phyloP scores from a whole-genome alignment of 345 rosid genomes.

The Lepidium africanum region DNA sequence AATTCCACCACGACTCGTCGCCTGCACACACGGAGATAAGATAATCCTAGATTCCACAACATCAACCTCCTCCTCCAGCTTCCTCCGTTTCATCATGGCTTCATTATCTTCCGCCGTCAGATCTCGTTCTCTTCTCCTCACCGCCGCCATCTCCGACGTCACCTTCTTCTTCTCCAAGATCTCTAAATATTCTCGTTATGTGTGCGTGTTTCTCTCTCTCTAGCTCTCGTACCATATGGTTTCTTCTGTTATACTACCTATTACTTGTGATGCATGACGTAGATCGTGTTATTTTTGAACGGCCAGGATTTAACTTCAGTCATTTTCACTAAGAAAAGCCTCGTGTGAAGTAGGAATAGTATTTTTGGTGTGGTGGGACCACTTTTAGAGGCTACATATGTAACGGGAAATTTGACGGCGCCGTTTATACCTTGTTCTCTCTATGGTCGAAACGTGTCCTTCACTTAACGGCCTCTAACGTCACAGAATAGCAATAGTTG shows the following conservation, averaged over 20 bases:
- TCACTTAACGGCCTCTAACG: not conserved
- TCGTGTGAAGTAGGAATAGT: slow-evolving; percentile 13
- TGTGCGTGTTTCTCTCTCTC: not conserved
- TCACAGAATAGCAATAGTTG: not conserved
- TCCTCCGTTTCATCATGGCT: slow-evolving; percentile 19
- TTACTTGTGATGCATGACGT: not conserved
- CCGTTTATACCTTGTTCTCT: not conserved
- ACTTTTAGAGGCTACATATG: not conserved
- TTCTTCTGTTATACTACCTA: slow-evolving; percentile 9
- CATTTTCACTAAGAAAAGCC: slow-evolving; percentile 8
- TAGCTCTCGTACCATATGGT: not conserved
- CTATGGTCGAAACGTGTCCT: not conserved
- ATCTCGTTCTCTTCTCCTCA: slow-evolving; percentile 20
- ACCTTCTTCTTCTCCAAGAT: slow-evolving; percentile 4
- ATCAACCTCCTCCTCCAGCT: slow-evolving; percentile 8
- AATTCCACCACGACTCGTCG: slow-evolving; percentile 4
- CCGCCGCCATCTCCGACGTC: slow-evolving; percentile 24
- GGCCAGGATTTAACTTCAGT: slow-evolving; percentile 6
- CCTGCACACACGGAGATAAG: slow-evolving; percentile 14
- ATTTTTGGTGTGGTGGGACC: not conserved
- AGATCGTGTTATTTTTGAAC: not conserved
- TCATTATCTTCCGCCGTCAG: not conserved
- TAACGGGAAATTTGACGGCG: slow-evolving; percentile 30
- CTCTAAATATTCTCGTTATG: not conserved
- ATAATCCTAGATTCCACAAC: slow-evolving; percentile 18